These are phyloP conservation scores for Corymbia calophylla DNA, from an alignment of 441 rosid species.

Conservation along the genomic window DNA sequence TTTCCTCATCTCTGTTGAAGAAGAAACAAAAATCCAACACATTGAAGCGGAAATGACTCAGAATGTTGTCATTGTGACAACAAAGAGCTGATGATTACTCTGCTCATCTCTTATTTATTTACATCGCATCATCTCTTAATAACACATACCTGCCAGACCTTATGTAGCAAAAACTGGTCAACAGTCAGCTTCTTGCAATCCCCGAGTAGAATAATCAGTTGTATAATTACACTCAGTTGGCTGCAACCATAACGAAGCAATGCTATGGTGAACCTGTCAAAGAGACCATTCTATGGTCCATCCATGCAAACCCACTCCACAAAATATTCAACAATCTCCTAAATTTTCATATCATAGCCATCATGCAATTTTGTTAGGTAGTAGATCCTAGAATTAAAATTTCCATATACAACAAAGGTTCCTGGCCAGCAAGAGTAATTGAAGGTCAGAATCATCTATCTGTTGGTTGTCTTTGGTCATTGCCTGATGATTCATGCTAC, in stretches of 20 bases:
- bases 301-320: background rate
- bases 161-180: background rate
- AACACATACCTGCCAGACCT: background rate
- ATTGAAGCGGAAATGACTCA: background rate
- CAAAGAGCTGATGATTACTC: background rate
- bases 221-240: background rate
- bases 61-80: background rate
- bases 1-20: background rate
- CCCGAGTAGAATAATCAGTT: background rate
- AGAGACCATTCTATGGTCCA: background rate
- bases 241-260: background rate
- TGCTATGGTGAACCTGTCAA: background rate
- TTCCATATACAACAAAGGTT: background rate
- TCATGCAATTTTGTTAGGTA: background rate
- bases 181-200: background rate
- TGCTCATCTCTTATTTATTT: background rate
- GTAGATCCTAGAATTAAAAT: background rate
- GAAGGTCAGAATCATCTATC: background rate
- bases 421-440: background rate
- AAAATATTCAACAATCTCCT: background rate
- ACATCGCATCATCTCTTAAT: background rate
- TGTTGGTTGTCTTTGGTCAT: background rate
- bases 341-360: background rate
- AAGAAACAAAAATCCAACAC: background rate
- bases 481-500: background rate